These are phyloP conservation scores for Phallus indusiatus DNA, from an alignment of 768 basidiomycete species.

Conservation along the genomic window DNA sequence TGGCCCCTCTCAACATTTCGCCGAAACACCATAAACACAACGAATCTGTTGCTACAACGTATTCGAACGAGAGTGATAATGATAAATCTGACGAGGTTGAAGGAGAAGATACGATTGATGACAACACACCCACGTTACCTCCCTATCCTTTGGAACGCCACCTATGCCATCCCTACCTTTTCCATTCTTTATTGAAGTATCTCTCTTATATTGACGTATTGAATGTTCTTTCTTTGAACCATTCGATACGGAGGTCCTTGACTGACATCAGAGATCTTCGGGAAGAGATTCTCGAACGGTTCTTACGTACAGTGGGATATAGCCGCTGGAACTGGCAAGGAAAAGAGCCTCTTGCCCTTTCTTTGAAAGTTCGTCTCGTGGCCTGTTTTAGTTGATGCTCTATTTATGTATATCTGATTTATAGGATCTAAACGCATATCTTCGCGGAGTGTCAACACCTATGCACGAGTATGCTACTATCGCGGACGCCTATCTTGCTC, in stretches of 20 bases:
- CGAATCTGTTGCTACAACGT: not conserved
- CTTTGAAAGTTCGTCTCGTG: slow-evolving; percentile 43
- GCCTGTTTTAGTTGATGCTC: not conserved
- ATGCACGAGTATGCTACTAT: slow-evolving; percentile 60
- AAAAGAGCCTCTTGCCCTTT: slow-evolving; percentile 52
- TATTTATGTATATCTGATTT: slow-evolving; percentile 11
- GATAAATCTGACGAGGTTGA: not conserved
- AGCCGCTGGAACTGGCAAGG: slow-evolving; percentile 46
- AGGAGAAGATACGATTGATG: not conserved
- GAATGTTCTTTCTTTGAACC: slow-evolving; percentile 45
- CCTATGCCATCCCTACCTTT: slow-evolving; percentile 41
- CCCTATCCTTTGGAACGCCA: slow-evolving; percentile 47
- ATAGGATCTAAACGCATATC: slow-evolving; percentile 72
- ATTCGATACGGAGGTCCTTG: slow-evolving; percentile 39
- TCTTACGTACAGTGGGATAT: slow-evolving; percentile 65
- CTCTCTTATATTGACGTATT: slow-evolving; percentile 71
- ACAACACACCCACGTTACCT: slow-evolving; percentile 13
- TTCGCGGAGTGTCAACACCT: slow-evolving; percentile 71
- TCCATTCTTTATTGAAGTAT: slow-evolving; percentile 46
- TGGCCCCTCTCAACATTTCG: not conserved
- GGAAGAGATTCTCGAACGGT: slow-evolving; percentile 62
- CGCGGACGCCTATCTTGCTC: slow-evolving; percentile 44
- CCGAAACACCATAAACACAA: not conserved
- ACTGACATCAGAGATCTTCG: slow-evolving; percentile 40
- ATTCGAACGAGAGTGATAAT: not conserved